phyloP scores from a whole-genome alignment of 768 basidiomycete species.

The Cystofilobasidium capitatum region DNA sequence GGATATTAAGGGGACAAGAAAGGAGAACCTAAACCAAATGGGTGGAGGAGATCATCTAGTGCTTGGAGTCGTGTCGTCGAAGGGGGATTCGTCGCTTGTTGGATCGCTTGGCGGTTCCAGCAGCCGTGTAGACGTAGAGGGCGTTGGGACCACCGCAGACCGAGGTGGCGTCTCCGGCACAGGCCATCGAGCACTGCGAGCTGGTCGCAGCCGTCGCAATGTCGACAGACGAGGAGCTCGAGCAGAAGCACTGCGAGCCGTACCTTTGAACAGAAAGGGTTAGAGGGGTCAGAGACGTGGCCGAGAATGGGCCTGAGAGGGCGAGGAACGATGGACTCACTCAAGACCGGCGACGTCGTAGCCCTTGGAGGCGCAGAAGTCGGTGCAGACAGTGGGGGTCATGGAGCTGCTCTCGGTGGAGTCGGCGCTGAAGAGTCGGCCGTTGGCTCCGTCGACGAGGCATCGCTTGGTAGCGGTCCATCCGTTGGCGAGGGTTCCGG shows the following conservation, averaged over 20 bases:
- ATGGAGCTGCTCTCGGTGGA: background rate
- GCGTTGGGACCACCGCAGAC: background rate
- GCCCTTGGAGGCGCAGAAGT: slow-evolving; percentile 12
- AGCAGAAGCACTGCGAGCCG: background rate
- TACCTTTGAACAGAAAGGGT: background rate
- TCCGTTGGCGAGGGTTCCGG: background rate
- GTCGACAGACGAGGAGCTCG: slow-evolving; percentile 5
- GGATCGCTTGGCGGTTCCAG: background rate
- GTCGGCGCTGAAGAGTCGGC: background rate
- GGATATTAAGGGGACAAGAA: background rate
- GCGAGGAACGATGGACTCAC: background rate
- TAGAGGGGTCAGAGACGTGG: background rate
- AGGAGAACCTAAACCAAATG: background rate
- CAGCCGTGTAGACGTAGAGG: background rate
- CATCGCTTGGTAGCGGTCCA: background rate
- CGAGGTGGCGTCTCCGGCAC: background rate
- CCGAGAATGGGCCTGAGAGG: background rate
- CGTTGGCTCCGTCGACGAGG: background rate
- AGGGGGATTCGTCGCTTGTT: background rate
- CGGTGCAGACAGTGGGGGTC: slow-evolving; percentile 16
- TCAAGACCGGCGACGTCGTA: slow-evolving; percentile 15
- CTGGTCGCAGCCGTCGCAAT: background rate
- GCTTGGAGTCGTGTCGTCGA: background rate
- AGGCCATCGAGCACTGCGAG: background rate
- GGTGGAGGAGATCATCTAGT: background rate